Base-by-base conservation (phyloP, 306 rosid species). In the Vicia sativa region DNA sequence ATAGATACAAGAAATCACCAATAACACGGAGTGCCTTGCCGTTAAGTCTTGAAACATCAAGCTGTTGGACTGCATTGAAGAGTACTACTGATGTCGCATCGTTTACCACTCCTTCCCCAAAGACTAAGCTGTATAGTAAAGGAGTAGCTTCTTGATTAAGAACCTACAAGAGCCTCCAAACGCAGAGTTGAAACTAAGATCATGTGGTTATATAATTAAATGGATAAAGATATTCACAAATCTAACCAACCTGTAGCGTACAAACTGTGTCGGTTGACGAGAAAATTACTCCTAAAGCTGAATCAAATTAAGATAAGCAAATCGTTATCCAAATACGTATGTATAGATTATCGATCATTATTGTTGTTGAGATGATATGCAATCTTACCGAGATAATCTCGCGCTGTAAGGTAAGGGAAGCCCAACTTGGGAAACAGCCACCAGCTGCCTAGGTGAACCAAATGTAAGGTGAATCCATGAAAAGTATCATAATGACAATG, bases 51-150 rank as follows among this genome's bases (percentile, higher is more conserved):
- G 81, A 80, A 69, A 88, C 82, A 49, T 90, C 91, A 59, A 90
- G 71, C 82, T 90, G 88, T 70, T 86, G 98, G 62, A 93, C 79
- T 15, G 97, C 93, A 67, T 92, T 80, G 87, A 88, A 93, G 71
- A 93, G 90, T 57, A 92, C 96, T 73, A 92, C 93, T 10, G 96
- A 83, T 6, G 98, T 92, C 26, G 98, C 96, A 79, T 92, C 98
- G 62, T 92, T 92, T 68, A 90, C 96, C 21, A 86, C 96, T 74
- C 96, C 96, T 90, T 92, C 96, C 50, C 96, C 98, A 70, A 92
- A 92, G 28, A 92, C 96, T 62, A 92, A 74, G 85, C 96, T 92
- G 91, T 89, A 89, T 18, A 92, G 83, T 49, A 89, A 75, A 56
- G 96, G 96, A 59, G 98, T 92, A 73, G 87, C 96, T 28, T 89